Conservation (phyloP, 2,329 filamentous ascomycete species). For the Trichoderma koningiopsis region DNA sequence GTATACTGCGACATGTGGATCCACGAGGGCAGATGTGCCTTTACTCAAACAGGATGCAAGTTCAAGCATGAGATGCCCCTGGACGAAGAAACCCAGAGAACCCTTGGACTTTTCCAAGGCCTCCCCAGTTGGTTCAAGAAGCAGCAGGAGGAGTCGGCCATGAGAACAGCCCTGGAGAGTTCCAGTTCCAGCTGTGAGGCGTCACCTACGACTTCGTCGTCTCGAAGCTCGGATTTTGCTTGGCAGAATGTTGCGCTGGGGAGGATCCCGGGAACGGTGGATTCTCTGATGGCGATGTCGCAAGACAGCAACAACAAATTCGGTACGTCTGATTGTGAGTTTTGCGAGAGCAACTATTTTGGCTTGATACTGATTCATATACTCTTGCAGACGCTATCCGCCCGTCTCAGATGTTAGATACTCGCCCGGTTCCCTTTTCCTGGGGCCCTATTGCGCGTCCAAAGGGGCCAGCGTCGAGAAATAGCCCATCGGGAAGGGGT, state of each 20-base stretch:
- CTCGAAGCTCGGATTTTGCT: neutral
- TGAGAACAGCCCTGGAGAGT: neutral
- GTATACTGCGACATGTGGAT: slow-evolving; percentile 91
- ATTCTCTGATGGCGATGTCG: neutral
- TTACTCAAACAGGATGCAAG: slow-evolving; percentile 80
- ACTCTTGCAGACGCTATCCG: slow-evolving; percentile 17
- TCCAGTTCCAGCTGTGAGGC: neutral
- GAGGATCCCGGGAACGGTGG: neutral
- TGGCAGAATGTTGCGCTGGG: slow-evolving; percentile 2
- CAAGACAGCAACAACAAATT: neutral
- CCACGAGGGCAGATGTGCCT: slow-evolving; percentile 80
- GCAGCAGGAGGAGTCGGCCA: slow-evolving; percentile 49
- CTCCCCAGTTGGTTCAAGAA: slow-evolving; percentile 64
- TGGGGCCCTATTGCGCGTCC: slow-evolving; percentile 39
- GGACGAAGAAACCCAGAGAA: slow-evolving; percentile 64
- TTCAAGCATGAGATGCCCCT: slow-evolving; percentile 90
- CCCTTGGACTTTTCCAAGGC: slow-evolving; percentile 70
- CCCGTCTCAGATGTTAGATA: neutral
- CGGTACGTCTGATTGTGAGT: neutral
- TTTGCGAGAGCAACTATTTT: neutral
- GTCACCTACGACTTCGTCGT: neutral
- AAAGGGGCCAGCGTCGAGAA: slow-evolving; percentile 35
- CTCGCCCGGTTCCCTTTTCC: slow-evolving; percentile 29
- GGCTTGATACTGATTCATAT: neutral
- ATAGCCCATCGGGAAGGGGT: neutral